These are phyloP conservation scores for Nepenthes alata DNA, from an alignment of 179 eudicot genomes.

Conservation along the genomic window DNA sequence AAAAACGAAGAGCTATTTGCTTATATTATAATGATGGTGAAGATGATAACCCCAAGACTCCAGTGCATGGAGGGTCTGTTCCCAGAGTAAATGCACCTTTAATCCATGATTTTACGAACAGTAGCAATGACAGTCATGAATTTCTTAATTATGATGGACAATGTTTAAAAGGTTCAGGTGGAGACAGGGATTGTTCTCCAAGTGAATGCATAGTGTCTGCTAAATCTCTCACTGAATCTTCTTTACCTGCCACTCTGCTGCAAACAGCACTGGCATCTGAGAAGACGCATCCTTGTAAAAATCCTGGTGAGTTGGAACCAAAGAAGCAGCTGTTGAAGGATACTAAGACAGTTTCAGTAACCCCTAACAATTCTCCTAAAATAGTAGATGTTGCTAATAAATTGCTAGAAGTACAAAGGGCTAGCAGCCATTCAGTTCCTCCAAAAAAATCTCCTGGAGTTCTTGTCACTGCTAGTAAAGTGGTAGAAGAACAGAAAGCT, in stretches of 20 bases:
- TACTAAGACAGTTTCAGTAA: slow-evolving; percentile 11
- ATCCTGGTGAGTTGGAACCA: slow-evolving; percentile 16
- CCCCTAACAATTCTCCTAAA: background rate
- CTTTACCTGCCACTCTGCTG: slow-evolving; percentile 16
- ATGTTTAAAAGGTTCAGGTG: slow-evolving; percentile 12
- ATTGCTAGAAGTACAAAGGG: too few relatives aligned
- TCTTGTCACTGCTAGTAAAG: background rate
- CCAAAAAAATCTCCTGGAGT: slow-evolving; percentile 40
- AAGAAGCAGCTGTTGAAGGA: slow-evolving; percentile 19
- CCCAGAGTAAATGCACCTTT: slow-evolving; percentile 10
- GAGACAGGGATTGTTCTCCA: slow-evolving; percentile 12
- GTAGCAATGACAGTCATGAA: slow-evolving; percentile 17
- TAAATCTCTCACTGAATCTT: slow-evolving; percentile 6
- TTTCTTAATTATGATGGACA: slow-evolving; percentile 14
- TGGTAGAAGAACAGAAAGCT: slow-evolving; percentile 29
- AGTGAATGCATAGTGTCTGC: slow-evolving; percentile 10
- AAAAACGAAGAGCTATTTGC: slow-evolving; percentile 44
- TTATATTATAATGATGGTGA: slow-evolving; percentile 26
- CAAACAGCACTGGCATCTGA: slow-evolving; percentile 17
- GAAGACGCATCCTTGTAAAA: slow-evolving; percentile 12
- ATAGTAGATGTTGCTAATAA: background rate
- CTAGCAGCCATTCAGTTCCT: slow-evolving; percentile 23
- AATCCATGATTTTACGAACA: slow-evolving; percentile 19
- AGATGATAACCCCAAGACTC: slow-evolving; percentile 39
- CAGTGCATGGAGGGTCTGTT: slow-evolving; percentile 34